phyloP scores from a whole-genome alignment of 495 filamentous ascomycete species.

The Penicillium argentinense region DNA sequence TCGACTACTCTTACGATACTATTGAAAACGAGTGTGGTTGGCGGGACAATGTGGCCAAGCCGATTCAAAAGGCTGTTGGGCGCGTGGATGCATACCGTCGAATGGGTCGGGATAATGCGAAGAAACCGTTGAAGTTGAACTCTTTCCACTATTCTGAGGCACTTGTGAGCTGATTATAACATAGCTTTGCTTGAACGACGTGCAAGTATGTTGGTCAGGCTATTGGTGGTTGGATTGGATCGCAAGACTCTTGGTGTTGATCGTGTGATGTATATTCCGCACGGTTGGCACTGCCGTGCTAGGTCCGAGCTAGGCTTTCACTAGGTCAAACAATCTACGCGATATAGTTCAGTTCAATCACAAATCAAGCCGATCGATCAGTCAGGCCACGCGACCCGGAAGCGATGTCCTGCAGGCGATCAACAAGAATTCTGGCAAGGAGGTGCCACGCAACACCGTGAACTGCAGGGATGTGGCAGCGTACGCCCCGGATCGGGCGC shows the following conservation, averaged over 20 bases:
- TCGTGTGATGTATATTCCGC: too few species aligned
- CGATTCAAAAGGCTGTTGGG: too few species aligned
- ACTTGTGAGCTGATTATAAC: too few species aligned
- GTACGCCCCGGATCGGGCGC: background rate
- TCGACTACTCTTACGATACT: slow-evolving; percentile 54
- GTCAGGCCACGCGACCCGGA: too few species aligned
- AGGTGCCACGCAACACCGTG: background rate
- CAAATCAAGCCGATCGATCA: too few species aligned
- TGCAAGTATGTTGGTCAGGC: too few species aligned
- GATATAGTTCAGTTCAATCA: too few species aligned
- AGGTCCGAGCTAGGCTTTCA: too few species aligned
- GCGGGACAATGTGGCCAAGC: slow-evolving; percentile 54
- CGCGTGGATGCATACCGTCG: slow-evolving; percentile 41
- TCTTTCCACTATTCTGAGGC: slow-evolving; percentile 40
- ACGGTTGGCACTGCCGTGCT: too few species aligned
- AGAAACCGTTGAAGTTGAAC: slow-evolving; percentile 49
- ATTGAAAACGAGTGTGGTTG: slow-evolving; percentile 53
- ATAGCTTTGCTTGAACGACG: too few species aligned
- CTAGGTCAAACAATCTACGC: background rate
- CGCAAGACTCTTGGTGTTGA: too few species aligned
- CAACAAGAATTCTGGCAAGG: background rate
- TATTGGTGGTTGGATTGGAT: too few species aligned
- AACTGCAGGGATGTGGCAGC: background rate
- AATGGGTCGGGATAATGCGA: slow-evolving; percentile 55
- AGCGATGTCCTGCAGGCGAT: background rate